Evolutionary conservation across 2,329 filamentous ascomycete species (phyloP).

Genomic region (Xylariaceae sp.): DNA sequence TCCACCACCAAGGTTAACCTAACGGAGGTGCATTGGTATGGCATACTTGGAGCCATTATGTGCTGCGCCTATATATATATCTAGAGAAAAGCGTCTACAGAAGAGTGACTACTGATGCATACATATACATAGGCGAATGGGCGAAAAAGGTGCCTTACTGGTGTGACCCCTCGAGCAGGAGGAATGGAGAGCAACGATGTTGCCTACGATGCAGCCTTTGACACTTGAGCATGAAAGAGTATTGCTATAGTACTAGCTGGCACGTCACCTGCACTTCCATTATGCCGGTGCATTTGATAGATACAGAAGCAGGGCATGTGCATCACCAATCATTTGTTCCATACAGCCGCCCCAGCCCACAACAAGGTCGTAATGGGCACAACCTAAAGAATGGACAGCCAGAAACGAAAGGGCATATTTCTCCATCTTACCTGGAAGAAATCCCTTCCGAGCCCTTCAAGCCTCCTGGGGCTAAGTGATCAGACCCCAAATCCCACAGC

Average conservation of each 20-base stretch:
- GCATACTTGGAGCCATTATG: too few species aligned
- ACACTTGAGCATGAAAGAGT: too few species aligned
- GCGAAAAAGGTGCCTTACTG: too few species aligned
- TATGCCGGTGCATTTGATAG: neutral
- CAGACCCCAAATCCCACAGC: slow-evolving; percentile 8
- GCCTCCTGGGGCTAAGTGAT: neutral
- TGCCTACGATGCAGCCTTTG: neutral
- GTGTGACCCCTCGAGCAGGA: too few species aligned
- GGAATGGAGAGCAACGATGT: too few species aligned
- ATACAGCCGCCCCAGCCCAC: slow-evolving; percentile 12
- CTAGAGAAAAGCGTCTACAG: too few species aligned
- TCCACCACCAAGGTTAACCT: too few species aligned
- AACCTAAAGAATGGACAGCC: neutral
- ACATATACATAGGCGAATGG: too few species aligned
- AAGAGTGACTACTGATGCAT: too few species aligned
- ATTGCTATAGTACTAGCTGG: too few species aligned
- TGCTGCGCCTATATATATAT: too few species aligned
- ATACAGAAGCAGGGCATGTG: neutral
- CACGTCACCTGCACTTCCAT: neutral
- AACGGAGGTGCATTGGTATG: too few species aligned
- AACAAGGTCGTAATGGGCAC: neutral
- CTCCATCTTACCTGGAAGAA: neutral
- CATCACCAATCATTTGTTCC: neutral
- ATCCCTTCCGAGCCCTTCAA: slow-evolving; percentile 10
- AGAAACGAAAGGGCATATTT: slow-evolving; percentile 4